Percentiles rank a stretch among this genome's conserved stretches.
phyloP scores from a whole-genome alignment of 768 basidiomycete species.

The Amanita pseudoporphyria region DNA sequence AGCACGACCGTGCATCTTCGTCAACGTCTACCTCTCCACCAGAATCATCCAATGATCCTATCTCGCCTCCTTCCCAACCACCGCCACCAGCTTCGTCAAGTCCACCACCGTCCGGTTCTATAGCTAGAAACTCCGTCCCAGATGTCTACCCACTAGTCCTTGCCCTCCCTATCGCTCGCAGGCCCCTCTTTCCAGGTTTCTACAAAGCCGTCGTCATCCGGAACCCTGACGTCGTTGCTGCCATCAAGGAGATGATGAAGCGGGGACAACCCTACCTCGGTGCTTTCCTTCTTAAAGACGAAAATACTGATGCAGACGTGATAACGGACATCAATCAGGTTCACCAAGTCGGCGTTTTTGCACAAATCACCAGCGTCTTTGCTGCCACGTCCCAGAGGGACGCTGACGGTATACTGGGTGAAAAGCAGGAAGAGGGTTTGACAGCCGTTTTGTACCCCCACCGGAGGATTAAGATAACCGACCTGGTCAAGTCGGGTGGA shows the following conservation, averaged over 20 bases:
- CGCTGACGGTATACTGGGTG: constrained; percentile 30
- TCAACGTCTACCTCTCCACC: constrained; percentile 7
- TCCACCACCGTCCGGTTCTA: constrained; percentile 30
- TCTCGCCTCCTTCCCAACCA: constrained; percentile 2
- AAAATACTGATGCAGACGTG: constrained; percentile 84
- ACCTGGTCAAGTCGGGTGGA: constrained; percentile 65
- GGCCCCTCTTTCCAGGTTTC: constrained; percentile 95
- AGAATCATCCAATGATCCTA: constrained; percentile 8
- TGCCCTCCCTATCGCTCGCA: constrained; percentile 88
- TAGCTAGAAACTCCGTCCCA: constrained; percentile 82
- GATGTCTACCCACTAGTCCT: constrained; percentile 90
- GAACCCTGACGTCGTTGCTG: constrained; percentile 83
- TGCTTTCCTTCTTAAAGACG: constrained; percentile 93
- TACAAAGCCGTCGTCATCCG: constrained; percentile 96
- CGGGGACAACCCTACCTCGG: constrained; percentile 97
- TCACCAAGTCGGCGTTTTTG: constrained; percentile 91
- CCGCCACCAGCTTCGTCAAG: neutral
- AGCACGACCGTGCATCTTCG: neutral
- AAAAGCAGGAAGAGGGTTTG: constrained; percentile 78
- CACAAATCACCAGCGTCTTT: constrained; percentile 93
- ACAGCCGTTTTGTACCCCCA: constrained; percentile 95
- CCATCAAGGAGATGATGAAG: constrained; percentile 94
- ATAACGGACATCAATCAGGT: constrained; percentile 85
- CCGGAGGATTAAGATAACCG: constrained; percentile 79
- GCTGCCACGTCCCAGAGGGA: constrained; percentile 28